Conservation (phyloP, 164 flowering plant genomes). For the Magnolia changhungtana region DNA sequence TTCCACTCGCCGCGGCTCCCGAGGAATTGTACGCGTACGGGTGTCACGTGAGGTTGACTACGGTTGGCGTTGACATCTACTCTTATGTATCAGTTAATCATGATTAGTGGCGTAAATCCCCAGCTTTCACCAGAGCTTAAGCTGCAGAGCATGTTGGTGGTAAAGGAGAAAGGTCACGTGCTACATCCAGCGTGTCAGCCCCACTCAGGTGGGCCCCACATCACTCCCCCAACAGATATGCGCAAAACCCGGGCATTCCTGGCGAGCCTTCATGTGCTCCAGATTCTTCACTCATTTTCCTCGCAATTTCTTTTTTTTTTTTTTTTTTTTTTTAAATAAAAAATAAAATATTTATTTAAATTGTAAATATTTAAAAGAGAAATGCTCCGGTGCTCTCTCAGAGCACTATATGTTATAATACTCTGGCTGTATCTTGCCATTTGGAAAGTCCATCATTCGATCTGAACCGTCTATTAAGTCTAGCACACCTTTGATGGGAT, state of each 20-base stretch:
- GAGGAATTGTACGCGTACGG: not conserved
- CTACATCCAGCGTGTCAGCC: constrained; percentile 6
- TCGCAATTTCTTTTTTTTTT: not conserved
- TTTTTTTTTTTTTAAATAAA: too few species aligned
- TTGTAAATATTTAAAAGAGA: too few species aligned
- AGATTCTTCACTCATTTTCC: constrained; percentile 10
- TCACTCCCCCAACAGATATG: not conserved
- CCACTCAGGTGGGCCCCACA: not conserved
- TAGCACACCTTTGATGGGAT: too few species aligned
- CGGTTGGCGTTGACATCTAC: constrained; percentile 9
- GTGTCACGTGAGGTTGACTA: constrained; percentile 8
- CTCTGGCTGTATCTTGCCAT: too few species aligned
- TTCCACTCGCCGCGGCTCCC: not conserved
- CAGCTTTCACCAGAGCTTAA: not conserved
- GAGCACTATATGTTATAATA: too few species aligned
- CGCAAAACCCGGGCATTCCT: constrained; percentile 14
- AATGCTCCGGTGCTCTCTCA: too few species aligned
- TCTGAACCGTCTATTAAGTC: too few species aligned
- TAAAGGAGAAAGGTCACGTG: constrained; percentile 7
- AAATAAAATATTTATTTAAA: too few species aligned
- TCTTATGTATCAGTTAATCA: not conserved
- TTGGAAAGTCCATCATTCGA: too few species aligned
- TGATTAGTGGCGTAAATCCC: constrained; percentile 10
- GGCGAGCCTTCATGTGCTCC: constrained; percentile 10
- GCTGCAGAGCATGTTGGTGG: not conserved